A percentile compares a stretch with the other conserved stretches of the same genome.
These are phyloP conservation scores for Colletotrichum lini DNA, from an alignment of 2,329 filamentous ascomycete genomes.

Conservation along the genomic window DNA sequence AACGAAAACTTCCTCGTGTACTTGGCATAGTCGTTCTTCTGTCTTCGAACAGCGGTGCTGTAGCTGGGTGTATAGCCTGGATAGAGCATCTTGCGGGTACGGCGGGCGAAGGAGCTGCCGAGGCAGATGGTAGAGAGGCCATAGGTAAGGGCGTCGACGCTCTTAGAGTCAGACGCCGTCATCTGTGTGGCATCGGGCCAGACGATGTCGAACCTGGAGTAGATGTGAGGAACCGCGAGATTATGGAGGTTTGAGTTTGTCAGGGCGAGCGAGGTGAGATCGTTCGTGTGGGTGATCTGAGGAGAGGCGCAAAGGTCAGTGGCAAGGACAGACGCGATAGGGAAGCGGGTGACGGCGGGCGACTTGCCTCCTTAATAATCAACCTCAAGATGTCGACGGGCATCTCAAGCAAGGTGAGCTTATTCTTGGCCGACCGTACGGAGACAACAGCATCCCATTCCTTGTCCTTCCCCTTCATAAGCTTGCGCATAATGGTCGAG, in stretches of 20 bases:
- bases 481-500: constrained; percentile 49
- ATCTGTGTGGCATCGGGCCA: constrained; percentile 80
- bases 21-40: constrained; percentile 79
- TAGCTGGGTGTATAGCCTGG: constrained; percentile 38
- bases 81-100: constrained; percentile 53
- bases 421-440: constrained; percentile 39
- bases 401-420: constrained; percentile 77
- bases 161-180: constrained; percentile 75
- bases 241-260: constrained; percentile 84
- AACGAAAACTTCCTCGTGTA: constrained; percentile 87
- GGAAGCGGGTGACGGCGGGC: constrained; percentile 7
- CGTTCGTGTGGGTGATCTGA: constrained; percentile 85
- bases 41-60: constrained; percentile 37
- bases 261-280: constrained; percentile 82
- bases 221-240: constrained; percentile 83
- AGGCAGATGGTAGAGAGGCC: constrained; percentile 85
- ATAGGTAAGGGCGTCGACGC: constrained; percentile 87
- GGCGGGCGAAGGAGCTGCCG: constrained; percentile 65
- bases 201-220: constrained; percentile 88
- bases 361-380: constrained; percentile 81
- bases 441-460: constrained; percentile 75
- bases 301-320: constrained; percentile 41
- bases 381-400: constrained; percentile 84
- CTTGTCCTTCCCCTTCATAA: constrained; percentile 73
- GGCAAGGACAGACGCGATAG: constrained; percentile 17